A percentile compares a stretch with the other conserved stretches of the same genome.
phyloP scores from a whole-genome alignment of 2,329 filamentous ascomycete genomes.

The Xylaria arbuscula region DNA sequence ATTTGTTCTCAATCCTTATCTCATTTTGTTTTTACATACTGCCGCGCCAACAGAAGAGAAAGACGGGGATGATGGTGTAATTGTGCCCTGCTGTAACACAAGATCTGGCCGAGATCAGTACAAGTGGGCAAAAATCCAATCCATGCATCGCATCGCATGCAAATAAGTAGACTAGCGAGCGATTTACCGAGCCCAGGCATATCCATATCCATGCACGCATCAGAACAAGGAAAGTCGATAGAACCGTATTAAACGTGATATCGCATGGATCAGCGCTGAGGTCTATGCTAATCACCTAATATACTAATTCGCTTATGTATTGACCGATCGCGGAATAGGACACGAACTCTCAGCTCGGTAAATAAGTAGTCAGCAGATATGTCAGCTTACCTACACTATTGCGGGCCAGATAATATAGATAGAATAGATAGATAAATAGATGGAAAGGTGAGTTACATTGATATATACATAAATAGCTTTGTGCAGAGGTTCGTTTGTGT shows the following conservation, averaged over 20 bases:
- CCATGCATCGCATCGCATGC: conserved; percentile 2
- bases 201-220: background rate
- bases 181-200: background rate
- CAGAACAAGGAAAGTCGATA: no score
- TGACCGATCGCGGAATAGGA: conserved; percentile 3
- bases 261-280: background rate
- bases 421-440: background rate
- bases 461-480: conserved; percentile 12
- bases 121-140: background rate
- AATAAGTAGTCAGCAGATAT: conserved; percentile 11
- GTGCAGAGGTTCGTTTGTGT: conserved; percentile 15
- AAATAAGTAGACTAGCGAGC: background rate
- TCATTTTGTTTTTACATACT: background rate
- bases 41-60: background rate
- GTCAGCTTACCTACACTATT: conserved; percentile 20
- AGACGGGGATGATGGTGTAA: background rate
- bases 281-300: conserved; percentile 26
- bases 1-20: background rate
- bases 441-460: background rate
- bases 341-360: background rate
- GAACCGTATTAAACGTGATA: conserved; percentile 31
- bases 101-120: conserved; percentile 12
- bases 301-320: background rate
- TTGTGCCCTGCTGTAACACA: background rate
- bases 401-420: background rate